phyloP scores from a whole-genome alignment of 768 basidiomycete genomes.

The Tulasnella calospora region DNA sequence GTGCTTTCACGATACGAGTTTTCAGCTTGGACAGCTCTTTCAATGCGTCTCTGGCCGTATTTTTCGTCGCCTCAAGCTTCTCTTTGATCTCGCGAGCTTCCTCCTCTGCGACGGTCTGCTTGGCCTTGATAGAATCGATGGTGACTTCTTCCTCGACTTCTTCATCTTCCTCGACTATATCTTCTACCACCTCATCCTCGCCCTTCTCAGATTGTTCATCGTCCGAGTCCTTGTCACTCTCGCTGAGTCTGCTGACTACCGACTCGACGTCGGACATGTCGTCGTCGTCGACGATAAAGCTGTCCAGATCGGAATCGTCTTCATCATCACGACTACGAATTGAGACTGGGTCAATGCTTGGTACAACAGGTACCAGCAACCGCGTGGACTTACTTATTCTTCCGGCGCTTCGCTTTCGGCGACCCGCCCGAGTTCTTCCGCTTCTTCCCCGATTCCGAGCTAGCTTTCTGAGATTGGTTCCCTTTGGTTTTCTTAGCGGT shows the following conservation, averaged over 20 bases:
- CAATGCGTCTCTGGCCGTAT: constrained; percentile 31
- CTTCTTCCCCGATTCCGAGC: constrained; percentile 44
- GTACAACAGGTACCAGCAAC: background rate
- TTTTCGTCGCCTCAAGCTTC: constrained; percentile 33
- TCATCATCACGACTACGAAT: constrained; percentile 31
- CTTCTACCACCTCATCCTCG: constrained; percentile 22
- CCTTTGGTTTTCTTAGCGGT: constrained; percentile 36
- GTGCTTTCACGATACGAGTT: constrained; percentile 38
- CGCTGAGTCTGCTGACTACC: constrained; percentile 24
- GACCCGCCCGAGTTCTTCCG: constrained; percentile 47
- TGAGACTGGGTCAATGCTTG: constrained; percentile 9
- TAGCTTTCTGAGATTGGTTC: constrained; percentile 27
- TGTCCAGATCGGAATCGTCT: constrained; percentile 24
- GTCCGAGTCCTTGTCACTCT: constrained; percentile 32
- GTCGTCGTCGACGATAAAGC: constrained; percentile 19
- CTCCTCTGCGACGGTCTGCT: constrained; percentile 35
- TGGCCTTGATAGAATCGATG: constrained; percentile 44
- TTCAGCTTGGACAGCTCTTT: constrained; percentile 40
- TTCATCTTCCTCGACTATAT: constrained; percentile 36
- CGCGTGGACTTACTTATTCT: constrained; percentile 27
- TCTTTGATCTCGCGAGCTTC: constrained; percentile 37
- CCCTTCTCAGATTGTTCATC: constrained; percentile 31
- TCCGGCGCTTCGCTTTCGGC: constrained; percentile 42
- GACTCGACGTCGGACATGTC: constrained; percentile 27
- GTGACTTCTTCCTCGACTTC: constrained; percentile 40